Evolutionary conservation across 1,284 basidiomycete species (phyloP).

Genomic region (Apiotrichum gamsii): DNA sequence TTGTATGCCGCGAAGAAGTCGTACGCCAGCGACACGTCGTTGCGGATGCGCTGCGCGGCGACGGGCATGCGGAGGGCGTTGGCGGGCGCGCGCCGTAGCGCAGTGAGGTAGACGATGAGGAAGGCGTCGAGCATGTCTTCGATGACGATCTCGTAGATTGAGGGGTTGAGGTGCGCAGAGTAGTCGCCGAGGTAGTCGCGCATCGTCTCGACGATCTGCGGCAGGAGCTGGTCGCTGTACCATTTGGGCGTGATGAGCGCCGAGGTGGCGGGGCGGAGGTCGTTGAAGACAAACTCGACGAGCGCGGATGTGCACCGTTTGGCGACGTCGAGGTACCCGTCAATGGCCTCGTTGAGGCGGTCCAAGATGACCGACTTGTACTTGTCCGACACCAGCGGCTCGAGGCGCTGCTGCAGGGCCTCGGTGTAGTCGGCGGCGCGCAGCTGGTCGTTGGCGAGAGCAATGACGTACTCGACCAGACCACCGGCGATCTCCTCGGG

Average conservation of each 20-base stretch:
- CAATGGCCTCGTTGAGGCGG: constrained; percentile 88
- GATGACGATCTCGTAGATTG: constrained; percentile 82
- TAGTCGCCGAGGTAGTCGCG: constrained; percentile 93
- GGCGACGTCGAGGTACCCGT: constrained; percentile 95
- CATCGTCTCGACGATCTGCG: constrained; percentile 90
- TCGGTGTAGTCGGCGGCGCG: constrained; percentile 93
- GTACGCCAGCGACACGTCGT: constrained; percentile 72
- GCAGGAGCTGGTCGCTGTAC: constrained; percentile 57
- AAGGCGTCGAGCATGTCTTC: constrained; percentile 92
- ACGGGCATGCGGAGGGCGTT: constrained; percentile 75
- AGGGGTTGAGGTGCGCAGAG: constrained; percentile 80
- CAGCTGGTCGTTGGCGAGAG: constrained; percentile 97
- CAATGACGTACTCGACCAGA: constrained; percentile 92
- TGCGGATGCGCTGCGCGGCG: constrained; percentile 72
- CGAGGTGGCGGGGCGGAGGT: constrained; percentile 82
- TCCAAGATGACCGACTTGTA: constrained; percentile 79
- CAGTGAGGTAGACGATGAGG: constrained; percentile 83
- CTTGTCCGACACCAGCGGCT: constrained; percentile 87
- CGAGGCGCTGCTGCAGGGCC: constrained; percentile 73
- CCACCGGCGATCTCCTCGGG: constrained; percentile 84
- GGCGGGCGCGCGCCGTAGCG: constrained; percentile 67
- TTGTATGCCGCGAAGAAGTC: constrained; percentile 77
- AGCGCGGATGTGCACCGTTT: constrained; percentile 93
- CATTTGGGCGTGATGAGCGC: constrained; percentile 73
- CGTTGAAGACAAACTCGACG: constrained; percentile 92